Conservation (phyloP, 352 stramenopile species). For the Phytophthora agathidicida region DNA sequence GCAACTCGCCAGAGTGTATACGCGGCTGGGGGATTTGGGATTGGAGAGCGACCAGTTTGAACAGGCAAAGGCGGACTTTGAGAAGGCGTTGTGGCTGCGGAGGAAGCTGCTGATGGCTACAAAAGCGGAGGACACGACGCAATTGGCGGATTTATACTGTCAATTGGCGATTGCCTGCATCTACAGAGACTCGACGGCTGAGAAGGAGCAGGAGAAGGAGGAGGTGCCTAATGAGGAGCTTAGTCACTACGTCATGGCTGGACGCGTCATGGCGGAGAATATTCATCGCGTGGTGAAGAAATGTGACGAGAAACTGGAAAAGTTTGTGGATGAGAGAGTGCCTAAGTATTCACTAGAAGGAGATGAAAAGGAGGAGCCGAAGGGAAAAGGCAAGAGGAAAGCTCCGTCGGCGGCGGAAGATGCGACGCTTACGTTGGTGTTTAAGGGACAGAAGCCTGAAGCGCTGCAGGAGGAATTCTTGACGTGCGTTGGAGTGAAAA, state of each 20-base stretch:
- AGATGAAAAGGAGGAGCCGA: constrained; percentile 12
- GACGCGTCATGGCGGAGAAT: constrained; percentile 83
- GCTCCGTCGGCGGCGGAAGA: constrained; percentile 12
- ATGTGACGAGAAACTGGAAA: constrained; percentile 47
- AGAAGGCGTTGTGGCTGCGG: constrained; percentile 75
- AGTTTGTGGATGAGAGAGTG: constrained; percentile 61
- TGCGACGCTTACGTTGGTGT: constrained; percentile 42
- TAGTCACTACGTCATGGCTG: constrained; percentile 84
- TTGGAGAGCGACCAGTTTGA: constrained; percentile 87
- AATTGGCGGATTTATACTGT: constrained; percentile 83
- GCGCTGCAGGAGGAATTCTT: constrained; percentile 66
- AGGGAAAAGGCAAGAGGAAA: constrained; percentile 82
- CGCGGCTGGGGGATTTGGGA: constrained; percentile 75
- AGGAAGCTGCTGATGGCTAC: constrained; percentile 72
- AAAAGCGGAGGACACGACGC: constrained; percentile 77
- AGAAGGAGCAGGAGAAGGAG: constrained; percentile 29
- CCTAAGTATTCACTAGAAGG: constrained; percentile 52
- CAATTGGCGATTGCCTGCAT: constrained; percentile 87
- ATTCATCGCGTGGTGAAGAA: constrained; percentile 60
- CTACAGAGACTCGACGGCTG: constrained; percentile 61
- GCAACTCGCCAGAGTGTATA: constrained; percentile 83
- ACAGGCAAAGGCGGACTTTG: constrained; percentile 77
- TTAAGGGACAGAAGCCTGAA: constrained; percentile 57
- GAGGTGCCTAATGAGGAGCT: constrained; percentile 51
- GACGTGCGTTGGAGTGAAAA: constrained; percentile 41